A percentile compares a stretch with the other conserved stretches of the same genome.
These are phyloP conservation scores for Saturnispora serradocipensis DNA, from an alignment of 805 yeast genomes.

Conservation along the genomic window DNA sequence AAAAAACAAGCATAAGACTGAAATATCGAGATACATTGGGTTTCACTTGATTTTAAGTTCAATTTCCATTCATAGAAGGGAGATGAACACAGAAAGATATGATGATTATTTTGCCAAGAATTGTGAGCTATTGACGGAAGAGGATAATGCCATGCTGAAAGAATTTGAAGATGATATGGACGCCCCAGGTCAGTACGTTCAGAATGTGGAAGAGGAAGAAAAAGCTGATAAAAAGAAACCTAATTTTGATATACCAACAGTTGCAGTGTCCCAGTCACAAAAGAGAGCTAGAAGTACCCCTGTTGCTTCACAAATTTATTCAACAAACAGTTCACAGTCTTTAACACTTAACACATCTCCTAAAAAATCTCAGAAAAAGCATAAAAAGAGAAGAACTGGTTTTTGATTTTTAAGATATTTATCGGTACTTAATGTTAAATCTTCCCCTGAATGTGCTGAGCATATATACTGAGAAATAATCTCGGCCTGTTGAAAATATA, in stretches of 20 bases:
- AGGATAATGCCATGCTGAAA: conserved; percentile 6
- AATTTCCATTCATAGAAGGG: conserved; percentile 3
- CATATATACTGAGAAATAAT: neutral
- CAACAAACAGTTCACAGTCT: conserved; percentile 5
- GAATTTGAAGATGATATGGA: conserved; percentile 12
- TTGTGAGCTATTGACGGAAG: conserved; percentile 1
- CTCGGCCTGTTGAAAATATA: neutral
- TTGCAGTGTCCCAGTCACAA: conserved; percentile 3
- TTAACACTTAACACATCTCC: neutral
- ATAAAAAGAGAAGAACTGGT: conserved; percentile 5
- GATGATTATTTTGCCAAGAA: neutral
- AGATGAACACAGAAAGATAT: neutral
- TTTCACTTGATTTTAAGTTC: conserved; percentile 10
- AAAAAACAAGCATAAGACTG: neutral
- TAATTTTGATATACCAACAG: neutral
- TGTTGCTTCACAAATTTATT: conserved; percentile 3
- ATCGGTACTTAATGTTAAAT: neutral
- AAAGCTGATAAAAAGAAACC: conserved; percentile 2
- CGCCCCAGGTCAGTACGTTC: conserved; percentile 7
- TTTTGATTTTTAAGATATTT: neutral
- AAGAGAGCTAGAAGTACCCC: neutral
- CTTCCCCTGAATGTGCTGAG: neutral
- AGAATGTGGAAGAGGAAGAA: conserved; percentile 3
- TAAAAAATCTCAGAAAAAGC: conserved; percentile 3
- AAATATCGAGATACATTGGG: conserved; percentile 1